These are phyloP conservation scores for Vinca minor DNA, from an alignment of 257 asterid species.

Conservation along the genomic window DNA sequence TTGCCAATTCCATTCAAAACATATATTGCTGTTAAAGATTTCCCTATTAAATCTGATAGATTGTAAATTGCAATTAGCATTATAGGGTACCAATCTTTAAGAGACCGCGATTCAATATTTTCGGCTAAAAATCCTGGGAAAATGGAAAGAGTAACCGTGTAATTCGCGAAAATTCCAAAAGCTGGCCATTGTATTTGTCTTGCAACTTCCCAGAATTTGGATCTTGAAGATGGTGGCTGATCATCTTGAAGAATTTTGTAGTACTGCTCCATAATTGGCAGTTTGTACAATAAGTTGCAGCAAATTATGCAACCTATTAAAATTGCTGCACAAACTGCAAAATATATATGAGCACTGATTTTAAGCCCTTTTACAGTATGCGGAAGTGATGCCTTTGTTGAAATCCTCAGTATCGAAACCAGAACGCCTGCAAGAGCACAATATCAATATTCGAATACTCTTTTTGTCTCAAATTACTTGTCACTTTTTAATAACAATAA, in stretches of 20 bases:
- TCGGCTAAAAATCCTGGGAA: conserved; percentile 74
- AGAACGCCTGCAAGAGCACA: conserved; percentile 45
- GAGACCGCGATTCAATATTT: conserved; percentile 33
- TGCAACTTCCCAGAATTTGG: conserved; percentile 27
- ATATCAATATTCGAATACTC: neutral
- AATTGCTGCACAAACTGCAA: conserved; percentile 37
- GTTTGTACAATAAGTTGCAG: conserved; percentile 45
- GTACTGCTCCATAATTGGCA: conserved; percentile 46
- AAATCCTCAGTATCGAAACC: conserved; percentile 42
- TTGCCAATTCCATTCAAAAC: conserved; percentile 27
- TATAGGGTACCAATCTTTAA: conserved; percentile 70
- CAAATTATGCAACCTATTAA: conserved; percentile 42
- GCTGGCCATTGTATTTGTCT: conserved; percentile 44
- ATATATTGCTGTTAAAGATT: conserved; percentile 43
- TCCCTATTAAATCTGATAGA: conserved; percentile 55
- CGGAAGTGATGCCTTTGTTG: conserved; percentile 70
- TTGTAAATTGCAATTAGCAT: conserved; percentile 47
- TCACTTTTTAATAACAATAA: too few relatives aligned
- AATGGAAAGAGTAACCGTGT: conserved; percentile 63
- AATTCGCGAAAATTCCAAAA: conserved; percentile 49
- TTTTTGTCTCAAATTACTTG: too few relatives aligned
- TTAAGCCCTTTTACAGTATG: conserved; percentile 59
- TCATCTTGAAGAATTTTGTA: conserved; percentile 18
- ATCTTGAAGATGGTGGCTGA: conserved; percentile 15
- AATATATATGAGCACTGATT: conserved; percentile 58